Evolutionary conservation across 1,284 basidiomycete genomes (phyloP).

Genomic region (Sanghuangporus baumii): DNA sequence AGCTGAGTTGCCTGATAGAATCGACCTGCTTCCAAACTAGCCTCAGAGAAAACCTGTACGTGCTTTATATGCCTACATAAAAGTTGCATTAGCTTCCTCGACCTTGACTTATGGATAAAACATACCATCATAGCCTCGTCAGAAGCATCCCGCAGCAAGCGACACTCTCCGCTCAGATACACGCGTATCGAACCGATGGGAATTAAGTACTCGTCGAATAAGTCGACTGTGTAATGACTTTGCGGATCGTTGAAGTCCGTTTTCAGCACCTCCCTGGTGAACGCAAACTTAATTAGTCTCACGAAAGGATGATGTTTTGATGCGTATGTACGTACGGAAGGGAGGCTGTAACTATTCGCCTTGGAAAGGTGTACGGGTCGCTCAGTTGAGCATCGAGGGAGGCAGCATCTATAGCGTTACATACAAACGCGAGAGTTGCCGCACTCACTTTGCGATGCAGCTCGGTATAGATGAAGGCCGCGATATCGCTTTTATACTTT

Average conservation of each 20-base stretch:
- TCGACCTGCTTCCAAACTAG: no score
- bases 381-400: not conserved
- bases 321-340: not conserved
- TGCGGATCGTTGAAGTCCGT: not conserved
- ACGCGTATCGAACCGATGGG: not conserved
- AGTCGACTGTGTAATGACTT: not conserved
- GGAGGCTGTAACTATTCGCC: not conserved
- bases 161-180: conserved; percentile 3
- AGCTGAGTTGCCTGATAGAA: no score
- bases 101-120: not conserved
- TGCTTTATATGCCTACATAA: not conserved
- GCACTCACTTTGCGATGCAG: not conserved
- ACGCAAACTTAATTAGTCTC: not conserved
- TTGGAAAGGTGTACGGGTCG: not conserved
- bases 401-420: not conserved
- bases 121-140: conserved; percentile 4
- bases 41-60: not conserved
- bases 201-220: not conserved
- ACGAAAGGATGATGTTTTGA: not conserved
- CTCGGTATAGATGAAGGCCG: not conserved
- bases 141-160: not conserved
- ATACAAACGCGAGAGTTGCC: not conserved
- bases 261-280: not conserved
- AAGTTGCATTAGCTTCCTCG: not conserved
- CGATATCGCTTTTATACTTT: not conserved